These are phyloP conservation scores for Ophiocordyceps robertsii DNA, from an alignment of 2,329 filamentous ascomycete genomes.

Conservation along the genomic window DNA sequence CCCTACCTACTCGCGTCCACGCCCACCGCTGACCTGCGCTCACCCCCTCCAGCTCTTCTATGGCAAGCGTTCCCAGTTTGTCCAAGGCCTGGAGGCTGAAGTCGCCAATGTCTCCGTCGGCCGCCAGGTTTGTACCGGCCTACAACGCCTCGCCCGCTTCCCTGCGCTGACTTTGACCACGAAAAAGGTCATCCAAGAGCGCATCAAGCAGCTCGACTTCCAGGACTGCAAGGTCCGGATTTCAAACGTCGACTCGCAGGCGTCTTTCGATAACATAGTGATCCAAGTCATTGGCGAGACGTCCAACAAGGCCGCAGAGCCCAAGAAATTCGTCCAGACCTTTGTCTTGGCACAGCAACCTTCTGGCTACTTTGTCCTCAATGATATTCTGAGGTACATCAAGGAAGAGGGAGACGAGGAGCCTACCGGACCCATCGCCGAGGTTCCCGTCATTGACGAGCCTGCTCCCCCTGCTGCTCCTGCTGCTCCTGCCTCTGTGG, in stretches of 20 bases:
- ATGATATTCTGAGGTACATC: conserved; percentile 94
- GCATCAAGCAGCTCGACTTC: conserved; percentile 85
- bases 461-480: conserved; percentile 15
- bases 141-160: background rate
- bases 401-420: conserved; percentile 71
- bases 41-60: conserved; percentile 60
- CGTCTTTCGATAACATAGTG: conserved; percentile 83
- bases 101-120: conserved; percentile 77
- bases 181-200: conserved; percentile 76
- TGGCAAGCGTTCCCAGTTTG: conserved; percentile 88
- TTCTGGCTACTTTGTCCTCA: conserved; percentile 94
- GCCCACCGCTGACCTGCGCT: background rate
- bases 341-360: conserved; percentile 94
- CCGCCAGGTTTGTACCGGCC: conserved; percentile 47
- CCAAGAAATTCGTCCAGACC: conserved; percentile 94
- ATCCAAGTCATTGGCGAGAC: conserved; percentile 98
- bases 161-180: conserved; percentile 4
- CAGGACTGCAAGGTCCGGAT: conserved; percentile 98
- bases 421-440: conserved; percentile 19
- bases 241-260: conserved; percentile 93
- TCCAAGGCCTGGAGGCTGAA: conserved; percentile 84
- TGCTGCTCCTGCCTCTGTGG: conserved; percentile 11
- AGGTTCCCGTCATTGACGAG: conserved; percentile 12
- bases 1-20: background rate
- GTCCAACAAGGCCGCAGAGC: conserved; percentile 81